phyloP scores from a whole-genome alignment of 2,329 filamentous ascomycete genomes.

The Celoporthe dispersa region DNA sequence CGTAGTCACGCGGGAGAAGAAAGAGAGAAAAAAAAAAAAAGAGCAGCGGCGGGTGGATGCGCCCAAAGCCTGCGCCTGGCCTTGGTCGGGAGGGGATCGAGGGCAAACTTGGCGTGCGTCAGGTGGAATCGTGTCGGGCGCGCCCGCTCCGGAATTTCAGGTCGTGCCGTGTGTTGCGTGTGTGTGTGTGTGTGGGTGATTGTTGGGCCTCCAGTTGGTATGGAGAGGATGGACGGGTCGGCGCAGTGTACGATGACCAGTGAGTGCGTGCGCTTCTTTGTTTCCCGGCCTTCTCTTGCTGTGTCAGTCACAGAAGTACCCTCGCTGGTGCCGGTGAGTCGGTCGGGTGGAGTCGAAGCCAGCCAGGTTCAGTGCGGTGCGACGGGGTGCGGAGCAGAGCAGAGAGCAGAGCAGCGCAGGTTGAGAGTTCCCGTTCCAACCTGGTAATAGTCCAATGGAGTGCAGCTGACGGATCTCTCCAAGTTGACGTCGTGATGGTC shows the following conservation, averaged over 20 bases:
- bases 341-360: background rate
- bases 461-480: background rate
- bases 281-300: slow-evolving; percentile 1
- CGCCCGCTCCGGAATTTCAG: slow-evolving; percentile 5
- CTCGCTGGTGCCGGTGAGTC: background rate
- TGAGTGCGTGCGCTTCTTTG: slow-evolving; percentile 1
- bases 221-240: slow-evolving; percentile 1
- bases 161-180: slow-evolving; percentile 2
- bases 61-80: background rate
- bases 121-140: background rate
- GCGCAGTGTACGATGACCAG: background rate
- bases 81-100: background rate
- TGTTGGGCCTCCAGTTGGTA: background rate
- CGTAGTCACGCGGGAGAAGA: background rate
- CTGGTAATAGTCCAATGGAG: background rate
- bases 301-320: slow-evolving; percentile 4
- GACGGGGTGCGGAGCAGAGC: background rate
- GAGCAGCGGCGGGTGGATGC: background rate
- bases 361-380: background rate
- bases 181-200: background rate
- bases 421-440: background rate
- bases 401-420: background rate
- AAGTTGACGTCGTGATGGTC: slow-evolving; percentile 7
- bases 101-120: background rate
- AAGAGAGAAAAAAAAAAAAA: background rate